Evolutionary conservation across 306 rosid species (phyloP).

Genomic region (Heteromeles arbutifolia): DNA sequence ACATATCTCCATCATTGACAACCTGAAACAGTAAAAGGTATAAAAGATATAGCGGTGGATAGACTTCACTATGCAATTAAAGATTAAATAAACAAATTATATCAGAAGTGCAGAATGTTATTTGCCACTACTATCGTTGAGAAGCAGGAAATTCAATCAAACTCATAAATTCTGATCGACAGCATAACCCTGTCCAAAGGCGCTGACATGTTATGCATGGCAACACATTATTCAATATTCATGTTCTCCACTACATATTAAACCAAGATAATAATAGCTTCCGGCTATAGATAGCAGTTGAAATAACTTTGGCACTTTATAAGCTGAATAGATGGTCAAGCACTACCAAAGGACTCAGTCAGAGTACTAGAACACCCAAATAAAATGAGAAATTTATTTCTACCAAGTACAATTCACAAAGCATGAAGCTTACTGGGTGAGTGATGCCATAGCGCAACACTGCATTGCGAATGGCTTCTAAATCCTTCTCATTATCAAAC

Average conservation of each 20-base stretch:
- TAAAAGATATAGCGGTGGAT: neutral
- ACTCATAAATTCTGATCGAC: too few species aligned
- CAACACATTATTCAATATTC: too few species aligned
- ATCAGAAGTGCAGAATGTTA: too few species aligned
- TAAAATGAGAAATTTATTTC: neutral
- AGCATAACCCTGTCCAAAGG: too few species aligned
- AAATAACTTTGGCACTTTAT: neutral
- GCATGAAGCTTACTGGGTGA: constrained; percentile 71
- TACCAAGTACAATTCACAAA: neutral
- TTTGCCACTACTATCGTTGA: too few species aligned
- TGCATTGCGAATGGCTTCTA: constrained; percentile 93
- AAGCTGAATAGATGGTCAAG: neutral
- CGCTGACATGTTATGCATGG: too few species aligned
- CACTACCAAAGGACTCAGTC: neutral
- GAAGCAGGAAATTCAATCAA: too few species aligned
- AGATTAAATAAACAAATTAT: too few species aligned
- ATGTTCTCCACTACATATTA: too few species aligned
- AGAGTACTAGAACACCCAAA: neutral
- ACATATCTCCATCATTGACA: constrained; percentile 95
- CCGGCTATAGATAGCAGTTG: neutral
- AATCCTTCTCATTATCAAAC: constrained; percentile 93
- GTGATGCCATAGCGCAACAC: constrained; percentile 84
- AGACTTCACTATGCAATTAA: neutral
- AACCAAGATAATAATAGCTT: too few species aligned
- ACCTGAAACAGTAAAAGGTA: constrained; percentile 43